Evolutionary conservation across 2,329 filamentous ascomycete genomes (phyloP), one percentile per base, ranked within the genome.

Genomic region (Cladophialophora yegresii): DNA sequence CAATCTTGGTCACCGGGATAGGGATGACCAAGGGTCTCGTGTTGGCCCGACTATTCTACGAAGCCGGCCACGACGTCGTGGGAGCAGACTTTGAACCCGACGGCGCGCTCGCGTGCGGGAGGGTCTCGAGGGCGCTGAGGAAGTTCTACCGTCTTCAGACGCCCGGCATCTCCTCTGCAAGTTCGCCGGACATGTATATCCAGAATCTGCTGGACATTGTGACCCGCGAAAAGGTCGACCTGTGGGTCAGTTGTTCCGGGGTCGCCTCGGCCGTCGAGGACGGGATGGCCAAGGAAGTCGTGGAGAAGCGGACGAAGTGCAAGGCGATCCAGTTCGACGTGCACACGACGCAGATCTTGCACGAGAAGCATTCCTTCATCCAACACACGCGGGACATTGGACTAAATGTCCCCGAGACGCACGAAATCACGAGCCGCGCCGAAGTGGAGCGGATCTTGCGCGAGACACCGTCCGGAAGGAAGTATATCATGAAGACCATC

Each of bases 221-320:
- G 47, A 73, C 80, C 5, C 73, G 77, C 0, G 88, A 92, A 67
- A 79, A 81, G 0, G 82, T 90, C 4, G 84, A 91, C 62, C 75
- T 92, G 2, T 93, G 89, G 89, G 84, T 92, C 2, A 87, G 85
- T 22, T 91, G 89, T 70, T 91, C 89, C 0, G 87, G 86, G n/a
- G 85, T 89, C 8, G 81, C 83, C 1, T 85, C 84, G 0, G 87
- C 86, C 0, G 75, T 88, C 12, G 86, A 89, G 71, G 89, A 92
- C 72, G 89, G 85, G 0, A 75, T 83, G 40, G 87, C 87, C 1
- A 87, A 86, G 67, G 83, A 89, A 62, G 77, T 81, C 2, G 77
- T 91, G 20, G 85, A 89, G 69, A 76, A 77, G 13, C 77, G 81
- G 36, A 87, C 86, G 0, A 68, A 68, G 0, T 89, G 88, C 71